Conservation (phyloP, 176 grass and related monocot genomes). For the Oryza coarctata region DNA sequence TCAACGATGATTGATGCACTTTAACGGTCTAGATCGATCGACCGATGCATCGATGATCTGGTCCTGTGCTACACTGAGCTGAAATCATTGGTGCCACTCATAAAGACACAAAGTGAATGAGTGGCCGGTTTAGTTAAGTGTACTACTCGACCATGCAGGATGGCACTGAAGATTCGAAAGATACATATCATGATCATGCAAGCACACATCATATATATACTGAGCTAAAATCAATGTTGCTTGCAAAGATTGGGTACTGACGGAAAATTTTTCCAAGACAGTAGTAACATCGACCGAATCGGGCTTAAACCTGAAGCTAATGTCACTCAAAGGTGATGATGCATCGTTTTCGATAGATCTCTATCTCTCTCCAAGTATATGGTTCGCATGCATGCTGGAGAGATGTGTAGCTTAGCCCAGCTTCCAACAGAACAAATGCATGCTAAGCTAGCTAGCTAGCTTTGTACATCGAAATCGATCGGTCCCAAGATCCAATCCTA, state of each 20-base stretch:
- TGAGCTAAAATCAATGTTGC: neutral
- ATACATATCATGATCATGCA: neutral
- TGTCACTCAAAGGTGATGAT: slow-evolving; percentile 10
- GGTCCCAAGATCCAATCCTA: neutral
- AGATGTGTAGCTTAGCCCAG: neutral
- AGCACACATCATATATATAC: neutral
- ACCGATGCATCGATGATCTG: neutral
- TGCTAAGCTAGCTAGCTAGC: neutral
- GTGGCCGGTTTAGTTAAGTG: neutral
- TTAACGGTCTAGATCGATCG: neutral
- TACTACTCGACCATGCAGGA: neutral
- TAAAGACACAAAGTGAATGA: neutral
- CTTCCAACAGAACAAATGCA: slow-evolving; percentile 23
- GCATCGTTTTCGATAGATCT: slow-evolving; percentile 16
- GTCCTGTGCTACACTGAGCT: neutral
- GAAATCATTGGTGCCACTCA: neutral
- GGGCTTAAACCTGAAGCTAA: neutral
- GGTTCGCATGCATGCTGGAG: slow-evolving; percentile 12
- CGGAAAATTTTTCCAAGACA: neutral
- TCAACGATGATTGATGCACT: neutral
- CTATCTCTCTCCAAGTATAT: slow-evolving; percentile 14
- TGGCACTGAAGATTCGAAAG: neutral
- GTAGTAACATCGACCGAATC: neutral
- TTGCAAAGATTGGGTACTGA: neutral
- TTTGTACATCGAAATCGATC: neutral